phyloP scores from a whole-genome alignment of 371 early-diverging fungal species.

The Mucor indicus region DNA sequence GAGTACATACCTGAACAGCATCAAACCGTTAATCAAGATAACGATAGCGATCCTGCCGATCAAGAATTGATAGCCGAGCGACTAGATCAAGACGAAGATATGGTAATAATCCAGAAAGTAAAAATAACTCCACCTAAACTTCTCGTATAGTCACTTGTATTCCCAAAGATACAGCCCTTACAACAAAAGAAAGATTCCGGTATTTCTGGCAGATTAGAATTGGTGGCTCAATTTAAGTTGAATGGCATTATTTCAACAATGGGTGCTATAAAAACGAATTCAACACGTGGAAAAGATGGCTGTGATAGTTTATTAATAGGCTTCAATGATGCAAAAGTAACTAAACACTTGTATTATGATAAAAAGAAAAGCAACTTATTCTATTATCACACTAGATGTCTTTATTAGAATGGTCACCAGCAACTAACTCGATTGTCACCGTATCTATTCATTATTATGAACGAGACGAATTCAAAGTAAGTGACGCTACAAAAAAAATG shows the following conservation, averaged over 20 bases:
- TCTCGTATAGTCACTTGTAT: constrained; percentile 30
- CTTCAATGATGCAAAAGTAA: constrained; percentile 93
- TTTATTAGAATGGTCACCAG: constrained; percentile 80
- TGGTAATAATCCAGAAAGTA: constrained; percentile 8
- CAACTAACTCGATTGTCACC: constrained; percentile 77
- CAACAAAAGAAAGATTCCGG: constrained; percentile 17
- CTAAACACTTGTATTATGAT: too few relatives aligned
- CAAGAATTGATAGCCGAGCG: constrained; percentile 17
- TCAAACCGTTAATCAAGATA: constrained; percentile 14
- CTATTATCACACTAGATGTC: too few relatives aligned
- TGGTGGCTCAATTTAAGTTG: constrained; percentile 71
- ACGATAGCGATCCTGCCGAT: constrained; percentile 10
- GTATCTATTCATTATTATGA: constrained; percentile 97
- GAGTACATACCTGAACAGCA: constrained; percentile 44
- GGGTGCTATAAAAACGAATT: constrained; percentile 69
- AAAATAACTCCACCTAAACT: not conserved
- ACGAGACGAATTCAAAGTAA: constrained; percentile 84
- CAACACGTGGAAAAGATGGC: constrained; percentile 64
- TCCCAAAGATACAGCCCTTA: constrained; percentile 42
- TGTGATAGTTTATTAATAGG: constrained; percentile 82
- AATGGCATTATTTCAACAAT: constrained; percentile 81
- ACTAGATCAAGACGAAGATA: constrained; percentile 16
- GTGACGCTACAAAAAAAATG: not conserved
- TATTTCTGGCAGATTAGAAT: constrained; percentile 70
- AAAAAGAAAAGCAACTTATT: too few relatives aligned